phyloP scores from a whole-genome alignment of 176 grass and related monocot genomes.

The Carex myosuroides region DNA sequence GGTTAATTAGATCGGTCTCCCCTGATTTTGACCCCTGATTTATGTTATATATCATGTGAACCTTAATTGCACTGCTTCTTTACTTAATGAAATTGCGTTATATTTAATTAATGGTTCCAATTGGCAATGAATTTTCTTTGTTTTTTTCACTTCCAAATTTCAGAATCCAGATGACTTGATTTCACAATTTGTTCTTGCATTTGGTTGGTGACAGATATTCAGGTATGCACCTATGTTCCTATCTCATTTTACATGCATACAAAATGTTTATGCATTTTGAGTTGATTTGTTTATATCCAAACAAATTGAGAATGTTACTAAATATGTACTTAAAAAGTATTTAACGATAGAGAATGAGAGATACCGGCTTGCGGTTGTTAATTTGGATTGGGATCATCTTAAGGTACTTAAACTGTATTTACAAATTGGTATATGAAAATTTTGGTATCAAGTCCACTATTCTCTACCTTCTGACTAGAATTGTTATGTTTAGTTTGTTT shows the following conservation, averaged over 20 bases:
- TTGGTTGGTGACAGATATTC: too few relatives aligned
- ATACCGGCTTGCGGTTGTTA: constrained; percentile 79
- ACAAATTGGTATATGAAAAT: background rate
- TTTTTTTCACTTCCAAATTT: background rate
- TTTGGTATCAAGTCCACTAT: too few relatives aligned
- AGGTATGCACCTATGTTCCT: background rate
- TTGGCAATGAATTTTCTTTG: background rate
- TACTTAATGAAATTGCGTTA: background rate
- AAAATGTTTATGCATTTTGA: background rate
- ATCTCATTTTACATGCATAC: background rate
- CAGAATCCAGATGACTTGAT: too few relatives aligned
- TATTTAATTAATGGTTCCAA: background rate
- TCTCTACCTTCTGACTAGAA: too few relatives aligned
- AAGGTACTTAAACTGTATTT: constrained; percentile 39
- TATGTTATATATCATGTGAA: background rate
- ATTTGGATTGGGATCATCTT: constrained; percentile 91
- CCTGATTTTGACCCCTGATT: background rate
- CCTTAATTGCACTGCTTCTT: background rate
- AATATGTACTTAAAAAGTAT: too few relatives aligned
- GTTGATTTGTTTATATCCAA: background rate
- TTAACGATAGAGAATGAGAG: constrained; percentile 48
- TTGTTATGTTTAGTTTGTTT: too few relatives aligned
- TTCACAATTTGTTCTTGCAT: too few relatives aligned
- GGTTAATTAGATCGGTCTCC: background rate
- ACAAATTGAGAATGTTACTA: background rate